Evolutionary conservation across 2,329 filamentous ascomycete species (phyloP), one percentile per base, ranked within the genome.

Genomic region (Penicillium sp.): DNA sequence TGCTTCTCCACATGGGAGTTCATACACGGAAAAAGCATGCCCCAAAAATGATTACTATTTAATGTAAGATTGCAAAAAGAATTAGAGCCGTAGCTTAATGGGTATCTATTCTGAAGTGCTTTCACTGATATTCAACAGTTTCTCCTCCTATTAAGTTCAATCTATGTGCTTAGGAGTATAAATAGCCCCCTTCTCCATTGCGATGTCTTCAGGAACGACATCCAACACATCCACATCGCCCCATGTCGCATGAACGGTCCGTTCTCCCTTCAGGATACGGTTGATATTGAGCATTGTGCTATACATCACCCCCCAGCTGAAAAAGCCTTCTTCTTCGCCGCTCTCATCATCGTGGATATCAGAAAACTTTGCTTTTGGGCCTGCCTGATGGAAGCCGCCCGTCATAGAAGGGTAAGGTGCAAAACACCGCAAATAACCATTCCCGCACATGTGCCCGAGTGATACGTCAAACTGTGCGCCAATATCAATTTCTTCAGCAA

Each of bases 281-380:
- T 48, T 33, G 19, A 48, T 48, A 48, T 48, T 48, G 29, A 48
- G 44, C 44, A 48, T 48, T 12, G 29, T 48, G 44, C 44, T 48
- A 17, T 48, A 48, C 29, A 23, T 35, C 29, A 48, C 29, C 0
- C 44, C 29, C 44, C 19, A 48, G 29, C 44, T 48, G 1, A 21
- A 48, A 33, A 48, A 48, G 8, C 13, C 29, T 17, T 19, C 29
- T 12, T 23, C 12, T 8, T 8, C 29, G 12, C 44, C 29, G 4
- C 4, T 35, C 44, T 48, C 29, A 23, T 48, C 19, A 17, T 15
- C 1, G 12, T 48, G 13, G 4, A 48, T 48, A 48, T 48, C 29
- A 1, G 44, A 48, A 17, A 4, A 35, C 13, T 48, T 48, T 23
- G 44, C 19, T 23, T 4, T 48, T 17, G 44, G 15, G 0, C 44